Conservation (phyloP, 2,329 filamentous ascomycete genomes). For the Xylariaceae sp. region DNA sequence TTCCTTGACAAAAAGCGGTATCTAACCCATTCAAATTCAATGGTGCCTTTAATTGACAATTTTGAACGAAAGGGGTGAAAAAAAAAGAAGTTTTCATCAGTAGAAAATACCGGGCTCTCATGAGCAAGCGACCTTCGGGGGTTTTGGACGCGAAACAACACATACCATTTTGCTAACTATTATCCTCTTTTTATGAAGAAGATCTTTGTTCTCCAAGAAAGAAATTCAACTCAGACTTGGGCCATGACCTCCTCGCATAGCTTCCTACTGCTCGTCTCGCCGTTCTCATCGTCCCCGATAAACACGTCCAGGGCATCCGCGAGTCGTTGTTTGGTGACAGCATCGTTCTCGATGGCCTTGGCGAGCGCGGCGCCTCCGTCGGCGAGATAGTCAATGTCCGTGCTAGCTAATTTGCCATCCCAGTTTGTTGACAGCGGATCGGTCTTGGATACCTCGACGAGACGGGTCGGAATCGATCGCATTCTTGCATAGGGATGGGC, state of each 20-base stretch:
- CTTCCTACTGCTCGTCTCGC: constrained; percentile 35
- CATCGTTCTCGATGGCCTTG: constrained; percentile 38
- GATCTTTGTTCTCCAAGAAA: not conserved
- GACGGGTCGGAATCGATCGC: constrained; percentile 31
- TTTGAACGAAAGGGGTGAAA: not conserved
- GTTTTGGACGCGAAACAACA: not conserved
- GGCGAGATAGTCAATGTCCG: constrained; percentile 42
- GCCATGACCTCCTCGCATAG: constrained; percentile 33
- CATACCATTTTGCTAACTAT: not conserved
- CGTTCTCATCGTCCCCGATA: constrained; percentile 24
- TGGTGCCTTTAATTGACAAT: not conserved
- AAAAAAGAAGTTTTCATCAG: not conserved
- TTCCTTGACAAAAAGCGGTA: not conserved
- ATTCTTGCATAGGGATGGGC: constrained; percentile 36
- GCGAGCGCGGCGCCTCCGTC: constrained; percentile 40
- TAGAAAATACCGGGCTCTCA: too few relatives aligned
- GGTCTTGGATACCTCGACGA: constrained; percentile 33
- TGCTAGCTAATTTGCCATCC: constrained; percentile 32
- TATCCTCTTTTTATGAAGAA: not conserved
- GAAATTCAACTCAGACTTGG: not conserved
- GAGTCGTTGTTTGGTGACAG: constrained; percentile 35
- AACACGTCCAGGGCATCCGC: constrained; percentile 39
- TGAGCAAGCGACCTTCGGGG: too few relatives aligned
- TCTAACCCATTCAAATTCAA: not conserved
- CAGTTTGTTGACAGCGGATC: constrained; percentile 42